Evolutionary conservation across 176 grass and related monocot genomes (phyloP), one percentile per base, ranked within the genome.

Genomic region (Eleusine indica): DNA sequence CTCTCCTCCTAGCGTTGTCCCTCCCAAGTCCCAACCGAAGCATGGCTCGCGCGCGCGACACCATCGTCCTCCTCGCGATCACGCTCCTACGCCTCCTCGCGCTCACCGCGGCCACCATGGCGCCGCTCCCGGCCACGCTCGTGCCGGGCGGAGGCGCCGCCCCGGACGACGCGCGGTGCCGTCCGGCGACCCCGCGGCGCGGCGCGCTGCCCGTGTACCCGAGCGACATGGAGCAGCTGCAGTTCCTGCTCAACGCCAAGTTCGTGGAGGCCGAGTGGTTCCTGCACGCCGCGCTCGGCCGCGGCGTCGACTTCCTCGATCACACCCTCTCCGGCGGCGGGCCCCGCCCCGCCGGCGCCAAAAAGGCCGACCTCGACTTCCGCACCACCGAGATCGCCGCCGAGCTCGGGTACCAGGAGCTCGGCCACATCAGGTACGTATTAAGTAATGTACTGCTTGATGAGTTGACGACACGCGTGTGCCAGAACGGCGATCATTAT

Each of bases 331-430:
- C 88, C 72, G 25, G 63, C 8, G 87, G 91, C 28, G 96, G 93
- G 0, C 93, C 91, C 0, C 28, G 80, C 0, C 89, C 93, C 0
- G 3, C 71, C 17, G 96, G 96, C 3, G 85, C 70, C 18, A 39
- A 13, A 38, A 82, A 54, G 42, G 93, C 96, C 7, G 43, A 1
- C 30, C 96, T 98, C 21, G 89, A 96, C 78, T 76, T 89, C 74
- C 42, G 4, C 37, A 90, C 96, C 38, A 75, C 77, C 8, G 68
- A 81, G 64, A 79, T 99, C 44, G 87, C 94, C 5, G 86, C 82
- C 4, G 93, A 96, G 86, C 89, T 99, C 74, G 96, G 96, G 0
- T 99, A 92, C 87, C 91, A 96, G 81, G 93, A 98, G 87, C 76
- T 95, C 39, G 87, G 91, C 3, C 94, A 93, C 79, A 52, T 97